phyloP scores from a whole-genome alignment of 768 basidiomycete genomes.

The Mycena capillaripes region DNA sequence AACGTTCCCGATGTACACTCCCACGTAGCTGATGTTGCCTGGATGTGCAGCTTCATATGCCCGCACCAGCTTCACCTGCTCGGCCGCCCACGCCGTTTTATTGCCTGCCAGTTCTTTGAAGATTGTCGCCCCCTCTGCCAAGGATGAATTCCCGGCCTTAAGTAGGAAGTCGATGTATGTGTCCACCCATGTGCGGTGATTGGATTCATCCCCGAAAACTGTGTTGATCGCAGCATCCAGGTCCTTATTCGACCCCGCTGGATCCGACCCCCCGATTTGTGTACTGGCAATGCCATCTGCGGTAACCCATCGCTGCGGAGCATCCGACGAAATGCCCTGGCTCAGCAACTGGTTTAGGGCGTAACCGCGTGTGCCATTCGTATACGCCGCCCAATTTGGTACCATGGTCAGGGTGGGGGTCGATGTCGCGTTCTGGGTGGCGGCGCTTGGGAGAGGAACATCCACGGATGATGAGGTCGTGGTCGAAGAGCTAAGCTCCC shows the following conservation, averaged over 20 bases:
- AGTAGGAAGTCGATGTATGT: slow-evolving; percentile 7
- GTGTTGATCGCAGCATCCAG: background rate
- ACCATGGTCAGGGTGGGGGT: background rate
- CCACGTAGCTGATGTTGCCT: slow-evolving; percentile 2
- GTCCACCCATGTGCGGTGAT: background rate
- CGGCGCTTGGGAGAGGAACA: no score
- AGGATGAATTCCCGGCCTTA: background rate
- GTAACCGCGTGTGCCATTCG: background rate
- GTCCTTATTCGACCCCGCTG: slow-evolving; percentile 10
- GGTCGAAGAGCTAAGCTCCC: background rate
- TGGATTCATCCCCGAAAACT: background rate
- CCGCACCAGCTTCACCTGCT: slow-evolving; percentile 3
- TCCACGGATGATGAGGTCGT: background rate
- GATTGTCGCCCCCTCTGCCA: no score
- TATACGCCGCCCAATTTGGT: background rate
- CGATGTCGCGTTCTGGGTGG: background rate
- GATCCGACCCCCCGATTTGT: background rate
- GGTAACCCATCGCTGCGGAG: slow-evolving; percentile 7
- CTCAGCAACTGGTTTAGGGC: slow-evolving; percentile 6
- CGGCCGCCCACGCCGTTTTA: background rate
- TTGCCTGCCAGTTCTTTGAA: background rate
- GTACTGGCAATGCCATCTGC: background rate
- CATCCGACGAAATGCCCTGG: background rate
- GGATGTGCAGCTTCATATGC: slow-evolving; percentile 14
- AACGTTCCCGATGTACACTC: background rate